Conservation (phyloP, 177 flowering plant species). For the Tripterygium wilfordii region DNA sequence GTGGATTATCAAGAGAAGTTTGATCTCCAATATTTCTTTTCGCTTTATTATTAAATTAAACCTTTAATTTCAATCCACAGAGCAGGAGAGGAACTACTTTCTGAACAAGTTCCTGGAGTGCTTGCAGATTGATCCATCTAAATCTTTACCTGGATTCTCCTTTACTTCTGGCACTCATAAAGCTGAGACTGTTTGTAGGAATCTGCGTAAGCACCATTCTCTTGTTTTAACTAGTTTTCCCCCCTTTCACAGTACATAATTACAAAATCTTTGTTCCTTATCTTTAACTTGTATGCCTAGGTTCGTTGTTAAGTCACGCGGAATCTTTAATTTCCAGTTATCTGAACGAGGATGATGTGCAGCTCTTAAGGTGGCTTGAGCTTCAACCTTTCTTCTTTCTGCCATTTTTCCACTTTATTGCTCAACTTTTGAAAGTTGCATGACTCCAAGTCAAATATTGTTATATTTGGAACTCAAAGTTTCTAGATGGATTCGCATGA, state of each 20-base stretch:
- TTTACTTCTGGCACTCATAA: slow-evolving; percentile 34
- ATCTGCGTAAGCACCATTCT: slow-evolving; percentile 47
- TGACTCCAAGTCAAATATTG: too few relatives aligned
- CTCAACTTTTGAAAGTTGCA: too few relatives aligned
- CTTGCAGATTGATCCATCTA: slow-evolving; percentile 42
- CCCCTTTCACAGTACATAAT: too few relatives aligned
- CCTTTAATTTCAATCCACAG: slow-evolving; percentile 35
- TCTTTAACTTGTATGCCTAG: slow-evolving; percentile 37
- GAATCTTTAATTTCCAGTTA: slow-evolving; percentile 73
- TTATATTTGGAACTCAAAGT: too few relatives aligned
- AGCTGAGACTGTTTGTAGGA: slow-evolving; percentile 48
- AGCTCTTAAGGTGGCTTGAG: slow-evolving; percentile 65
- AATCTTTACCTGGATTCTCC: slow-evolving; percentile 30
- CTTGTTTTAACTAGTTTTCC: neutral
- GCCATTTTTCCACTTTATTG: too few relatives aligned
- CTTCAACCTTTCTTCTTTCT: neutral
- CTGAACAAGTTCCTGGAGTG: slow-evolving; percentile 66
- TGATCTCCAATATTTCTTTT: neutral
- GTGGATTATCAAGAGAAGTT: neutral
- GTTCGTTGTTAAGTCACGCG: slow-evolving; percentile 84
- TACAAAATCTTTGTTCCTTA: slow-evolving; percentile 4
- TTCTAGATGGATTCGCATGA: too few relatives aligned
- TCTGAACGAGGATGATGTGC: slow-evolving; percentile 80
- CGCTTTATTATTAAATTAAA: neutral
- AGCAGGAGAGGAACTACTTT: slow-evolving; percentile 81